Evolutionary conservation across 257 asterid species (phyloP).

Genomic region (Nemophila menziesii): DNA sequence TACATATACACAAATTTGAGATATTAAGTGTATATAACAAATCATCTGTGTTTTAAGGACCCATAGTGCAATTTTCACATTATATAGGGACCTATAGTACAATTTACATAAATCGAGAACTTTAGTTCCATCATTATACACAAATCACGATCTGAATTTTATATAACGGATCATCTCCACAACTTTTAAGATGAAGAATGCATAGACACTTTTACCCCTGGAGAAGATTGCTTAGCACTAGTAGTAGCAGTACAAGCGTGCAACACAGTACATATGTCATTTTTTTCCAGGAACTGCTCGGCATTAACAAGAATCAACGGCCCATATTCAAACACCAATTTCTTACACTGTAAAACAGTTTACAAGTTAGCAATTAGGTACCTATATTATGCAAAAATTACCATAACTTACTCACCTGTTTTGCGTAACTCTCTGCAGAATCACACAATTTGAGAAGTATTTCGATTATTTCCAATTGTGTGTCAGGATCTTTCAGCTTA

Average conservation of each 20-base stretch:
- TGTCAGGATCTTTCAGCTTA: slow-evolving; percentile 85
- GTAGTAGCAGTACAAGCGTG: slow-evolving; percentile 52
- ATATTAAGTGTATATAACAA: too few relatives aligned
- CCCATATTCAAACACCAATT: slow-evolving; percentile 69
- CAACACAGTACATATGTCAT: slow-evolving; percentile 46
- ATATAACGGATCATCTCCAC: background rate
- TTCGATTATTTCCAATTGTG: slow-evolving; percentile 70
- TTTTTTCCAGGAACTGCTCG: slow-evolving; percentile 63
- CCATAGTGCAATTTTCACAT: too few relatives aligned
- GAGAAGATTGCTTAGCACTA: slow-evolving; percentile 7
- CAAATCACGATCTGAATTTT: too few relatives aligned
- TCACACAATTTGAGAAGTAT: slow-evolving; percentile 74
- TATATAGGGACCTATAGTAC: background rate
- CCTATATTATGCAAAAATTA: background rate
- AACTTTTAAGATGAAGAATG: slow-evolving; percentile 36
- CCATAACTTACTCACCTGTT: slow-evolving; percentile 37
- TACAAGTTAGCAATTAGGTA: background rate
- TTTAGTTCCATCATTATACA: too few relatives aligned
- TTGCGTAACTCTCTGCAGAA: slow-evolving; percentile 34
- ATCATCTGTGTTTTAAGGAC: too few relatives aligned
- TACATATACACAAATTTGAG: too few relatives aligned
- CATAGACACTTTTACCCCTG: slow-evolving; percentile 18
- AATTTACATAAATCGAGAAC: background rate
- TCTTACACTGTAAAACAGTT: slow-evolving; percentile 64
- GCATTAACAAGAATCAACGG: slow-evolving; percentile 67